A percentile compares a stretch with the other conserved stretches of the same genome.
Evolutionary conservation across 139 green algal species (phyloP).

Genomic region (Closterium sp.): DNA sequence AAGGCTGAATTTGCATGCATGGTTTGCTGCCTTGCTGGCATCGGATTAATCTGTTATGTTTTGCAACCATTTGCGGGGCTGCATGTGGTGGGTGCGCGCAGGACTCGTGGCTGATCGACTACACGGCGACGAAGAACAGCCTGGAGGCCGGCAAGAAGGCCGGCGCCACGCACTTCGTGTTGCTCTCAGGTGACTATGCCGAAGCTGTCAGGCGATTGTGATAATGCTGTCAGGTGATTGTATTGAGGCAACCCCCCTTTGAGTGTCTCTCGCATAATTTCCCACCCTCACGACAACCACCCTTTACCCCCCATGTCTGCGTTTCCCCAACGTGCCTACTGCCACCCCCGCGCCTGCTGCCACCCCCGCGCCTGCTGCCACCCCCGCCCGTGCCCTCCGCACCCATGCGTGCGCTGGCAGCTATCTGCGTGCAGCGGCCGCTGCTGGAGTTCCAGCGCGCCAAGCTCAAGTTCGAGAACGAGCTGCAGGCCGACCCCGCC

Average conservation of each 20-base stretch:
- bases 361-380: no score
- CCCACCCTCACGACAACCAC: no score
- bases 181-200: conserved; percentile 50
- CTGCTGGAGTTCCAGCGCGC: conserved; percentile 96
- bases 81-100: conserved; percentile 52
- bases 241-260: no score
- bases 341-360: no score
- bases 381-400: neutral
- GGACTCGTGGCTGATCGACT: conserved; percentile 97
- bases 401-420: conserved; percentile 46
- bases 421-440: conserved; percentile 99
- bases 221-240: no score
- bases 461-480: conserved; percentile 94
- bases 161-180: conserved; percentile 45
- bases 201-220: no score
- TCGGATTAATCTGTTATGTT: no score
- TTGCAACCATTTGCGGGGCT: no score
- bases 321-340: no score
- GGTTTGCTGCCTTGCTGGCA: neutral
- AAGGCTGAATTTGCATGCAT: no score
- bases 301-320: no score
- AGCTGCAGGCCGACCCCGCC: conserved; percentile 69
- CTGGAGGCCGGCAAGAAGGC: conserved; percentile 61
- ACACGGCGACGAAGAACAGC: conserved; percentile 90
- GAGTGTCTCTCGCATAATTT: no score